Percentiles rank a stretch among this genome's conserved stretches.
phyloP scores from a whole-genome alignment of 331 rosid genomes.

The Arachis monticola region DNA sequence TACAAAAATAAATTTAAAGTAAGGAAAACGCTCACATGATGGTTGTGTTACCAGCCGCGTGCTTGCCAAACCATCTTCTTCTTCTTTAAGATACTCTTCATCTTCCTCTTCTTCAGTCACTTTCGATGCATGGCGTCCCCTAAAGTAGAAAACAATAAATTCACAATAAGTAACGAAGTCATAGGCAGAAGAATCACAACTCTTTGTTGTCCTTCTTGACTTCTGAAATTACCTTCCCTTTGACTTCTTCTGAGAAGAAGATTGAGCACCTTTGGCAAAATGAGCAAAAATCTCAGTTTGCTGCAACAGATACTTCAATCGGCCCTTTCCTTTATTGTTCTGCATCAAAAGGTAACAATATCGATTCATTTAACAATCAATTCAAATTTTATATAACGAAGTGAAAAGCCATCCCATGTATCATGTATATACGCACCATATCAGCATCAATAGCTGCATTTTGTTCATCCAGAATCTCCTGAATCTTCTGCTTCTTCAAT shows the following conservation, averaged over 20 bases:
- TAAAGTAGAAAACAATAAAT: constrained; percentile 36
- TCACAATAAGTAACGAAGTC: constrained; percentile 17
- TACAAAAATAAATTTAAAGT: neutral
- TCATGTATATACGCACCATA: constrained; percentile 59
- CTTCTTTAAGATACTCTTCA: constrained; percentile 93
- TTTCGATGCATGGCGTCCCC: constrained; percentile 99
- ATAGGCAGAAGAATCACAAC: constrained; percentile 4
- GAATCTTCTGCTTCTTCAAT: constrained; percentile 84
- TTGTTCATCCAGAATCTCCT: constrained; percentile 83
- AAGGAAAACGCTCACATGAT: constrained; percentile 63
- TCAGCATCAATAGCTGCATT: constrained; percentile 93
- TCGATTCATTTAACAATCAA: neutral
- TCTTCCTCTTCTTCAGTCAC: constrained; percentile 96
- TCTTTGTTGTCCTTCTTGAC: constrained; percentile 2
- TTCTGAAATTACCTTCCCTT: constrained; percentile 71
- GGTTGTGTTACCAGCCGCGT: constrained; percentile 89
- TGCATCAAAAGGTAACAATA: constrained; percentile 36
- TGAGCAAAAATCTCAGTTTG: constrained; percentile 98
- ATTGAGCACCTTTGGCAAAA: constrained; percentile 87
- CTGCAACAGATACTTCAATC: constrained; percentile 93
- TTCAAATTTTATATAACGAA: neutral
- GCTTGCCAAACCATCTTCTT: constrained; percentile 82
- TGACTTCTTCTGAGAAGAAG: constrained; percentile 77
- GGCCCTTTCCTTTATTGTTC: constrained; percentile 87
- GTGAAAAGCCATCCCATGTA: neutral